Base-by-base conservation (phyloP, 164 flowering plant genomes). In the Stephania yunnanensis region DNA sequence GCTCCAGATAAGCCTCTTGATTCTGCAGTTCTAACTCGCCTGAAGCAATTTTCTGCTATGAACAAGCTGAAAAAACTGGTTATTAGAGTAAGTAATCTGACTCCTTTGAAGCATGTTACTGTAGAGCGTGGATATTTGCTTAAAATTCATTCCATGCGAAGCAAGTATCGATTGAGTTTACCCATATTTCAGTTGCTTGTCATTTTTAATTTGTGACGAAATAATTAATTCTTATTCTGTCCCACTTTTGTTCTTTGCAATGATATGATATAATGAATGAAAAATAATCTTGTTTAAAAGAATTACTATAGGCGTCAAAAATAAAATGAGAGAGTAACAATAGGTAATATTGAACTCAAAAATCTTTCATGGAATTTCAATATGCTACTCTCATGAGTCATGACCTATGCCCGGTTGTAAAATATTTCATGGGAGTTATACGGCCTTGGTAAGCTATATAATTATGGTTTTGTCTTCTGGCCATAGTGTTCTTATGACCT, bases 21-120 rank as follows among this genome's bases (percentile, higher is more conserved):
- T 77, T 81, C 91, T 71, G 93, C 93, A 68, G 91, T 89, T 74
- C 71, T 89, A 42, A 73, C 79, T 71, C 93, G 91, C 45, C 81
- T 89, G 85, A 89, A 89, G 80, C 91, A 89, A 75, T 89, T 89
- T 78, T 89, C 92, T 69, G 92, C 92, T 44, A 87, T 89, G 92
- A 85, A 87, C 83, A 89, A 84, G 76, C 78, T 89, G 58, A 89
- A 88, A 82, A 88, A 86, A 82, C 82, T 89, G 48, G 91, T 89
- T 36, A 84, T 89, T 64, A 85, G 90, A 78, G 93, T 89, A 69
- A 78, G 87, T 64, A 70, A 25, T 22, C 46, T 42, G 45, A 10
- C 15, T 50, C 55, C 55, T 9, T 17, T 63, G 19, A 42, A 13
- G 20, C 29, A 2, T 71, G 30, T 1, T 22, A 48, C 5, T 25